Evolutionary conservation across 1,284 basidiomycete genomes (phyloP).

Genomic region (Leucoagaricus sp.): DNA sequence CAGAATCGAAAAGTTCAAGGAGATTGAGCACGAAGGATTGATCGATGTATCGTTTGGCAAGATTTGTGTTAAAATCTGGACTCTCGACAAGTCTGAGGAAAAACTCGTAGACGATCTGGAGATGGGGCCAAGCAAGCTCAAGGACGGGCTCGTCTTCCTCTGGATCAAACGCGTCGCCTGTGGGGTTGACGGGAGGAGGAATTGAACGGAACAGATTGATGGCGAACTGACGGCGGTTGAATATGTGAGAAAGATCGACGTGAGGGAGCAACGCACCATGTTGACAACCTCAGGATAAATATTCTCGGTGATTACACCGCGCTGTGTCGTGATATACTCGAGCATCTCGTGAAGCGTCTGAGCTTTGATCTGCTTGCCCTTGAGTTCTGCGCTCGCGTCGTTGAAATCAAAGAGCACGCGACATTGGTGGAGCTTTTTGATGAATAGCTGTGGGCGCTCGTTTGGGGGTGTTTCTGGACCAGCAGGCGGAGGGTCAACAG

Average conservation of each 20-base stretch:
- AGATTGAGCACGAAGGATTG: slow-evolving; percentile 95
- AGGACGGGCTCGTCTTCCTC: slow-evolving; percentile 99
- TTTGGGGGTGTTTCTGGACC: slow-evolving; percentile 82
- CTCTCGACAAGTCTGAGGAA: slow-evolving; percentile 99
- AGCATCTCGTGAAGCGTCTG: slow-evolving; percentile 98
- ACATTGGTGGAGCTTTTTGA: slow-evolving; percentile 96
- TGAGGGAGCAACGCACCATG: slow-evolving; percentile 69
- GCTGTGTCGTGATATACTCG: slow-evolving; percentile 97
- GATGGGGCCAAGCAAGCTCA: slow-evolving; percentile 98
- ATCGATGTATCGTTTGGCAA: slow-evolving; percentile 98
- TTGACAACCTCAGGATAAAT: slow-evolving; percentile 99
- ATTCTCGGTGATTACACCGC: slow-evolving; percentile 94
- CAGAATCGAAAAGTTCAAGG: slow-evolving; percentile 97
- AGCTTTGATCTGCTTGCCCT: slow-evolving; percentile 98
- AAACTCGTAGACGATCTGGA: slow-evolving; percentile 99
- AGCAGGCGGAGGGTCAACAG: slow-evolving; percentile 16
- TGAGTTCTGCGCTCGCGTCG: slow-evolving; percentile 93
- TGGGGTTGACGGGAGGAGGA: slow-evolving; percentile 98
- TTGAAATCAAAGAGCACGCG: slow-evolving; percentile 99
- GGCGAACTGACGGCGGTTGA: slow-evolving; percentile 68
- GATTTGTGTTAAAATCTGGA: slow-evolving; percentile 97
- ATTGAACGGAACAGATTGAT: slow-evolving; percentile 99
- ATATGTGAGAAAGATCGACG: slow-evolving; percentile 10
- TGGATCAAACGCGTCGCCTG: slow-evolving; percentile 97
- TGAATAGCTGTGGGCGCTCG: slow-evolving; percentile 90